These are phyloP conservation scores for Hanseniaspora thailandica DNA, from an alignment of 805 yeast species.

Conservation along the genomic window DNA sequence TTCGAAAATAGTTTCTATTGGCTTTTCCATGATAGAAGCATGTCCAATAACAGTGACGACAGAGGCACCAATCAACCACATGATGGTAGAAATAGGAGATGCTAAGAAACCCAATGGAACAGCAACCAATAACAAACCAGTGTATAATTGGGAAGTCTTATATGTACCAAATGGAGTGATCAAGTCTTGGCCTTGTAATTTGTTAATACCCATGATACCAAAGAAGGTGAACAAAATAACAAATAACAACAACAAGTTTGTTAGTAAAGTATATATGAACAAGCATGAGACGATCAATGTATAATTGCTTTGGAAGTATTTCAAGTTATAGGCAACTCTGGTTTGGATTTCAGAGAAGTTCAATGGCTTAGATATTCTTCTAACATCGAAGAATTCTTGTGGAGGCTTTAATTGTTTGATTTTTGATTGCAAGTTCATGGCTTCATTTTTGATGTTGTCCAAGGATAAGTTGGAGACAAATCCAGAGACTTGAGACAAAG, in stretches of 20 bases:
- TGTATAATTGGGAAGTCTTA: slow-evolving; percentile 71
- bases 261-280: slow-evolving; percentile 72
- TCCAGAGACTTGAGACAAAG: slow-evolving; percentile 22
- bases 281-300: slow-evolving; percentile 58
- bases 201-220: slow-evolving; percentile 70
- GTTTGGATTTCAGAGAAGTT: slow-evolving; percentile 82
- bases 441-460: slow-evolving; percentile 33
- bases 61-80: slow-evolving; percentile 87
- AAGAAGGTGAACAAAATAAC: slow-evolving; percentile 62
- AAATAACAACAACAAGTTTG: slow-evolving; percentile 73
- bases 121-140: slow-evolving; percentile 63
- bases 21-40: slow-evolving; percentile 87
- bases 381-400: slow-evolving; percentile 84
- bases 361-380: slow-evolving; percentile 80
- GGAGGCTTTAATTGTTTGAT: slow-evolving; percentile 72
- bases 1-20: slow-evolving; percentile 86
- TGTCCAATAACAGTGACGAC: slow-evolving; percentile 69
- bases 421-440: slow-evolving; percentile 45
- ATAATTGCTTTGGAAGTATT: slow-evolving; percentile 81
- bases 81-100: slow-evolving; percentile 73
- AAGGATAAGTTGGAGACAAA: slow-evolving; percentile 26
- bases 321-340: slow-evolving; percentile 75
- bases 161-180: slow-evolving; percentile 60
- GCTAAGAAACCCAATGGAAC: slow-evolving; percentile 78
- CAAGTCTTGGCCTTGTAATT: slow-evolving; percentile 72